phyloP scores from a whole-genome alignment of 1,284 basidiomycete species.

The Singerocomus rubriflavus region DNA sequence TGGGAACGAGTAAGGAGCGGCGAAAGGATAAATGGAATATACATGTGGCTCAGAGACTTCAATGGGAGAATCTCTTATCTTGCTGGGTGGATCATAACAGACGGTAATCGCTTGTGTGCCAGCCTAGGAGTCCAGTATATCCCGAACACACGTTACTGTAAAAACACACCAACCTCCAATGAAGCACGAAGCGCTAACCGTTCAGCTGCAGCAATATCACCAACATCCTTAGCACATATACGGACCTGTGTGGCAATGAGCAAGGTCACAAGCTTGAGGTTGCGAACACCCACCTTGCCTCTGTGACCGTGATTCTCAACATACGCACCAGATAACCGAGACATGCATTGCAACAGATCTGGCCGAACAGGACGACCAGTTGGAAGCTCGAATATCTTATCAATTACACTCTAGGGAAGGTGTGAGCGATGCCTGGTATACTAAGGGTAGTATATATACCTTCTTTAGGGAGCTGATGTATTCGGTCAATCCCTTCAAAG shows the following conservation, averaged over 20 bases:
- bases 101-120: constrained; percentile 23
- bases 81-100: constrained; percentile 38
- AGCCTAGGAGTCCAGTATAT: constrained; percentile 13
- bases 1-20: constrained; percentile 45
- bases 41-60: constrained; percentile 30
- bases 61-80: constrained; percentile 25
- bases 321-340: constrained; percentile 62
- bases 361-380: constrained; percentile 38
- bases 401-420: constrained; percentile 44
- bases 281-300: constrained; percentile 41
- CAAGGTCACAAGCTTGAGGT: background rate
- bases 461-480: constrained; percentile 47
- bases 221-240: constrained; percentile 46
- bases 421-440: background rate
- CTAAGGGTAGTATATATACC: constrained; percentile 33
- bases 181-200: constrained; percentile 50
- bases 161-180: constrained; percentile 43
- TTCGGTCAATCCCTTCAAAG: constrained; percentile 43
- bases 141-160: background rate
- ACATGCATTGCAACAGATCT: constrained; percentile 57
- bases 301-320: constrained; percentile 47
- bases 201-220: constrained; percentile 45
- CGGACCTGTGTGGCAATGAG: constrained; percentile 43
- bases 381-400: constrained; percentile 50
- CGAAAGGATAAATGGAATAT: constrained; percentile 66